Percentiles rank a stretch among this genome's conserved stretches.
These are phyloP conservation scores for Centella asiatica DNA, from an alignment of 129 eudicot genomes.

Conservation along the genomic window DNA sequence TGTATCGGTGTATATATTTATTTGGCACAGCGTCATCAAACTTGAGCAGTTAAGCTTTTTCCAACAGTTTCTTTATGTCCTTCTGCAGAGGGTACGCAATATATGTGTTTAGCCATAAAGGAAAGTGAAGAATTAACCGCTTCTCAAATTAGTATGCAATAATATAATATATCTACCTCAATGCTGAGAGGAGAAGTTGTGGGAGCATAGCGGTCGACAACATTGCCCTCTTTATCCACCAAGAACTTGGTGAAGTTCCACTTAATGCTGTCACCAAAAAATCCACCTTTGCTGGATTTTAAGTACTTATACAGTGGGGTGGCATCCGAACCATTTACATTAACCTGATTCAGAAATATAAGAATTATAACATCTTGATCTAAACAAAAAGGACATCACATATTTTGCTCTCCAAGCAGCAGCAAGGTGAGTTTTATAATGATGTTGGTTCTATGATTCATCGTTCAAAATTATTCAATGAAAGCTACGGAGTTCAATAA, in stretches of 20 bases:
- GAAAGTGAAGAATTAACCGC: not conserved
- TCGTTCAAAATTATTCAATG: not conserved
- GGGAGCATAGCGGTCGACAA: slow-evolving; percentile 15
- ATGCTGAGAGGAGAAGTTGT: slow-evolving; percentile 9
- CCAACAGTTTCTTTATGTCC: slow-evolving; percentile 12
- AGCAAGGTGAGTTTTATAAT: not conserved
- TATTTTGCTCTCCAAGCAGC: not conserved
- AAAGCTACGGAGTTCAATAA: not conserved
- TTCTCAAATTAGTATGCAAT: not conserved
- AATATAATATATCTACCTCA: slow-evolving; percentile 1
- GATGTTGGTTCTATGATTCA: not conserved
- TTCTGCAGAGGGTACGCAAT: not conserved
- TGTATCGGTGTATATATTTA: not conserved
- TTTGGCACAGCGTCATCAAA: not conserved
- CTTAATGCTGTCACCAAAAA: slow-evolving; percentile 73
- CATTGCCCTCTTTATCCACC: slow-evolving; percentile 21
- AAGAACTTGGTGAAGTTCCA: slow-evolving; percentile 95
- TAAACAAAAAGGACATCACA: not conserved
- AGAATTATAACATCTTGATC: not conserved
- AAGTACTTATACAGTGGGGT: slow-evolving; percentile 69
- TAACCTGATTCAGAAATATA: slow-evolving; percentile 37
- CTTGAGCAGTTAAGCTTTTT: not conserved
- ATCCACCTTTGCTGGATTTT: slow-evolving; percentile 69
- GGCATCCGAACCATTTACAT: slow-evolving; percentile 67
- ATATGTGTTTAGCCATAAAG: not conserved